phyloP scores from a whole-genome alignment of 2,329 filamentous ascomycete genomes.

The Ceratocystis ficicola region DNA sequence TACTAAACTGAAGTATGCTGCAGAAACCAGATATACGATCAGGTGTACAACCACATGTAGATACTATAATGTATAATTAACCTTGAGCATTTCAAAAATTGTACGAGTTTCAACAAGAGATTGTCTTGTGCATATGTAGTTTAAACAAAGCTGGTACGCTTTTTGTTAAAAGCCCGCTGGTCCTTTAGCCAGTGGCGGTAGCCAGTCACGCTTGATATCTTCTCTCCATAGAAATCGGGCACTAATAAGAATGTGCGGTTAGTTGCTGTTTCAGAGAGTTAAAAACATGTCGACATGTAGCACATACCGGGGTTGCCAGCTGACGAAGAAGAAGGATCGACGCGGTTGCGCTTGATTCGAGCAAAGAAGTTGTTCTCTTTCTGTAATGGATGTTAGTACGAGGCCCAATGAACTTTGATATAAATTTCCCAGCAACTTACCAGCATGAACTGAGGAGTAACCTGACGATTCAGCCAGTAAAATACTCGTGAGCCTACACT shows the following conservation, averaged over 20 bases:
- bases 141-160: slow-evolving; percentile 55
- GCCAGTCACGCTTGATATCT: slow-evolving; percentile 82
- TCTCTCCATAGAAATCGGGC: slow-evolving; percentile 96
- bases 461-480: slow-evolving; percentile 53
- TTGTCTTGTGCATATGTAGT: not conserved
- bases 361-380: slow-evolving; percentile 94
- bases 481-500: slow-evolving; percentile 70
- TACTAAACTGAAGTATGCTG: not conserved
- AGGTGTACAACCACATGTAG: too few relatives aligned
- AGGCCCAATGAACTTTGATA: too few relatives aligned
- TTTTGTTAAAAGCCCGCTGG: slow-evolving; percentile 92
- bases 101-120: not conserved
- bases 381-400: slow-evolving; percentile 30
- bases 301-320: slow-evolving; percentile 65
- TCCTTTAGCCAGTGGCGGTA: slow-evolving; percentile 97
- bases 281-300: not conserved
- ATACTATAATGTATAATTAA: too few relatives aligned
- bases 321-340: slow-evolving; percentile 80
- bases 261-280: not conserved
- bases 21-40: too few relatives aligned
- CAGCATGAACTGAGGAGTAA: slow-evolving; percentile 57
- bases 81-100: not conserved
- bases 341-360: slow-evolving; percentile 80
- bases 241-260: slow-evolving; percentile 35
- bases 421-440: slow-evolving; percentile 35